phyloP scores from a whole-genome alignment of 768 basidiomycete species.

The Russula sp. region DNA sequence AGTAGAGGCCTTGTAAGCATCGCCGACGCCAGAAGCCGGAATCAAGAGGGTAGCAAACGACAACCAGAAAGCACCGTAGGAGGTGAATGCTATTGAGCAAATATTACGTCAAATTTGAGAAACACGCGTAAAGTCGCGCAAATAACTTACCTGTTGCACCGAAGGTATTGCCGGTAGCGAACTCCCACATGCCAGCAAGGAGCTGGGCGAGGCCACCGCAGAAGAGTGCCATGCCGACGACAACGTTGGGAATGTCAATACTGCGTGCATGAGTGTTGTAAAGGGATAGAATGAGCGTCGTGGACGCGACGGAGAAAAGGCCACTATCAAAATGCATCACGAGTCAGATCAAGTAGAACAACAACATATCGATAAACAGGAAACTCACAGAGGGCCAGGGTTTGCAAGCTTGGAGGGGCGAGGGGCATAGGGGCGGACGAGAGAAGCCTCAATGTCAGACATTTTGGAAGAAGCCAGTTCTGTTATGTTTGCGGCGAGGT shows the following conservation, averaged over 20 bases:
- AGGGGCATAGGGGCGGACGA: background rate
- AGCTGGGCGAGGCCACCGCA: conserved; percentile 82
- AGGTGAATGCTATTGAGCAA: conserved; percentile 57
- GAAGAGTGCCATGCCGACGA: conserved; percentile 83
- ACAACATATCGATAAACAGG: background rate
- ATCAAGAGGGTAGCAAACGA: conserved; percentile 71
- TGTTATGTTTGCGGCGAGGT: background rate
- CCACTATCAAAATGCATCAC: conserved; percentile 61
- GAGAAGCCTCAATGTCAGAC: background rate
- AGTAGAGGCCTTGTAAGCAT: conserved; percentile 39
- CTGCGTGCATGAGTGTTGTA: conserved; percentile 58
- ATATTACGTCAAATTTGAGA: background rate
- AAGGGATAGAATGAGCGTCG: conserved; percentile 72
- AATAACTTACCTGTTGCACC: conserved; percentile 65
- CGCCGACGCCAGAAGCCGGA: conserved; percentile 56
- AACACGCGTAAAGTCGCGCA: too few relatives aligned
- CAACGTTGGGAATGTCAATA: conserved; percentile 55
- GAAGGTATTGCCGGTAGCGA: conserved; percentile 54
- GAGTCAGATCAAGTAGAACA: background rate
- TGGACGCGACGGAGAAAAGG: conserved; percentile 77
- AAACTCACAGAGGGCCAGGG: conserved; percentile 42
- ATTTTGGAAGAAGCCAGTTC: conserved; percentile 9
- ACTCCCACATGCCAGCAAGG: conserved; percentile 81
- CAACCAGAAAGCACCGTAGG: conserved; percentile 87
- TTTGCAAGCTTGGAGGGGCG: conserved; percentile 8